Base-by-base conservation (phyloP, 495 filamentous ascomycete genomes). In the Durotheca rogersii region DNA sequence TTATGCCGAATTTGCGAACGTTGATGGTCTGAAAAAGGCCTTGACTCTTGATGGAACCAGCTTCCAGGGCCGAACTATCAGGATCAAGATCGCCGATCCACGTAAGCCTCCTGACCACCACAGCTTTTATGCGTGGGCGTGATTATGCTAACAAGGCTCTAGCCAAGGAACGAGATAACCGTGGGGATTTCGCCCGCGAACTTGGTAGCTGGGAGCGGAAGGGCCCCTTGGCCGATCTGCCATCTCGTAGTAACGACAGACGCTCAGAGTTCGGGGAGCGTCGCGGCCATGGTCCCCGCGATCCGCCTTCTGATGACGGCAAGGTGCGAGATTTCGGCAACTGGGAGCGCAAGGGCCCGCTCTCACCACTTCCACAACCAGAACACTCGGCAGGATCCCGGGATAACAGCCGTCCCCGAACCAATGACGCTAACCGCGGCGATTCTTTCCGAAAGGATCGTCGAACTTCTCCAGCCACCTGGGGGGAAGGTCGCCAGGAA, bases 311-410 rank as follows among this genome's bases (percentile, higher is more conserved):
- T 53, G 83, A 84, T 50, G 89, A 95, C 63, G 87, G 88, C 52
- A 94, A 90, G 67, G 71, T 86, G 41, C 85, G 91, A 16, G 89
- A 96, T 61, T 87, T 96, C 56, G 77, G 81, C 49, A 93, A 90
- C 72, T 98, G 93, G 93, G 92, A 96, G 68, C 87, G 93, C 45
- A 92, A 90, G 61, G 94, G 93, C 16, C 93, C 94, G 19, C 78
- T 96, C 34, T 87, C 91, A 32, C 88, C 91, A 7, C 67, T 79
- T 15, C 68, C 85, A 10, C 68, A 67, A 21, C 65, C 76, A 29
- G 77, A 84, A 52, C 78, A 76, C 30, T 64, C 72, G 9, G 64
- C 73, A 17, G 72, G 69, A 48, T 72, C 73, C 39, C 74, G 86
- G 45, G 87, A 89, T 57, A 83, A 81, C 37, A 85, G 87, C 43